Conservation (phyloP, 768 basidiomycete species). For the Suillus subalutaceus region DNA sequence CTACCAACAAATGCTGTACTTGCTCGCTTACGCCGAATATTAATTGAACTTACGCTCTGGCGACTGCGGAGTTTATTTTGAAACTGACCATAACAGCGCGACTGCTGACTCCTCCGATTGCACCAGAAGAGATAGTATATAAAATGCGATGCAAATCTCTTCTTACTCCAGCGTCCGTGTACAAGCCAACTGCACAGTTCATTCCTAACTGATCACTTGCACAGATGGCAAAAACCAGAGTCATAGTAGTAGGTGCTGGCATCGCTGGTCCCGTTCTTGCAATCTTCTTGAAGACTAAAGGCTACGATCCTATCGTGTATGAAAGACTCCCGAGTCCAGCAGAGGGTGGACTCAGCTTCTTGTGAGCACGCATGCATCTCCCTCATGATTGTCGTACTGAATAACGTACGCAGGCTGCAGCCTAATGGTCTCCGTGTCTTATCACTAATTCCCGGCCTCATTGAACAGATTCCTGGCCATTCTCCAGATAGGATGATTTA, state of each 20-base stretch:
- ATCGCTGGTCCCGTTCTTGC: conserved; percentile 45
- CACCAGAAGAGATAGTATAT: no score
- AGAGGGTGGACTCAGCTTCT: conserved; percentile 36
- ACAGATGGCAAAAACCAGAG: conserved; percentile 25
- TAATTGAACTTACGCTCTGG: no score
- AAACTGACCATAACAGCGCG: no score
- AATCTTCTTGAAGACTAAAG: conserved; percentile 39
- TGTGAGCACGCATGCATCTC: conserved; percentile 24
- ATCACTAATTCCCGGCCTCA: conserved; percentile 29
- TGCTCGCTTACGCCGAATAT: no score
- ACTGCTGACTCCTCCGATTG: no score
- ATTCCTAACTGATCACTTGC: not conserved
- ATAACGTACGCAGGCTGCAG: conserved; percentile 25
- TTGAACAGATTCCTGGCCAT: conserved; percentile 28
- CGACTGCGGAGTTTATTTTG: no score
- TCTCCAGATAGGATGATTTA: conserved; percentile 16
- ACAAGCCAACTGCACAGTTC: not conserved
- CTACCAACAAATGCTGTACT: no score
- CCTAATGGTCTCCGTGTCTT: conserved; percentile 32
- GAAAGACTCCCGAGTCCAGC: conserved; percentile 27
- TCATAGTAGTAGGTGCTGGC: conserved; percentile 42
- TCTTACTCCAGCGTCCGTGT: not conserved
- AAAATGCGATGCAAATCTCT: not conserved
- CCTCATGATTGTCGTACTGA: not conserved
- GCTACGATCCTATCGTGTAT: conserved; percentile 41